phyloP scores from a whole-genome alignment of 352 stramenopile species.

The Phytophthora ohioensis region DNA sequence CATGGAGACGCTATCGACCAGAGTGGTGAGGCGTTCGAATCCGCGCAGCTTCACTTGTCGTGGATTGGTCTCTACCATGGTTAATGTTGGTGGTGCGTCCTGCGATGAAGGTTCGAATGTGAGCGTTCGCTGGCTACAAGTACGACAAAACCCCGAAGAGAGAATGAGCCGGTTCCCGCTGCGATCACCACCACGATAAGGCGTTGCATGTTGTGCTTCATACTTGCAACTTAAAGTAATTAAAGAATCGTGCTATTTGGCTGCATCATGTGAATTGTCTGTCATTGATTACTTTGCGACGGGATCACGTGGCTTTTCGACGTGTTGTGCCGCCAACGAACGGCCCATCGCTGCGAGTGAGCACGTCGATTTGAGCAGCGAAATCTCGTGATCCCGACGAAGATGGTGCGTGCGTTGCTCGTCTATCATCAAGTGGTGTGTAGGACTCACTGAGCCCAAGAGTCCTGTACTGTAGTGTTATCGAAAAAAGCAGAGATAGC shows the following conservation, averaged over 20 bases:
- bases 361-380: background rate
- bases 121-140: background rate
- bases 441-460: no score
- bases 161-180: background rate
- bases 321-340: slow-evolving; percentile 11
- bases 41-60: slow-evolving; percentile 36
- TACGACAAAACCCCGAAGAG: background rate
- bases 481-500: no score
- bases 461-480: no score
- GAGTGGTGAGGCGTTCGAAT: slow-evolving; percentile 45
- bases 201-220: slow-evolving; percentile 1
- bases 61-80: background rate
- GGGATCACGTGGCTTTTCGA: slow-evolving; percentile 16
- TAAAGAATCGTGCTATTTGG: background rate
- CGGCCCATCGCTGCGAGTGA: background rate
- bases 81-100: slow-evolving; percentile 2
- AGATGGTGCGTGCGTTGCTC: slow-evolving; percentile 1
- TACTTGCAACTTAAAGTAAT: background rate
- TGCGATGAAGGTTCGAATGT: slow-evolving; percentile 11
- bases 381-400: background rate
- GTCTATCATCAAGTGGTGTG: background rate
- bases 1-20: slow-evolving; percentile 30
- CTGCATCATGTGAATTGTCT: slow-evolving; percentile 7
- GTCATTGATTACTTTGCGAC: slow-evolving; percentile 16
- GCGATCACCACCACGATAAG: background rate